Conservation (phyloP, 2,329 filamentous ascomycete genomes). For the Talaromyces islandicus region DNA sequence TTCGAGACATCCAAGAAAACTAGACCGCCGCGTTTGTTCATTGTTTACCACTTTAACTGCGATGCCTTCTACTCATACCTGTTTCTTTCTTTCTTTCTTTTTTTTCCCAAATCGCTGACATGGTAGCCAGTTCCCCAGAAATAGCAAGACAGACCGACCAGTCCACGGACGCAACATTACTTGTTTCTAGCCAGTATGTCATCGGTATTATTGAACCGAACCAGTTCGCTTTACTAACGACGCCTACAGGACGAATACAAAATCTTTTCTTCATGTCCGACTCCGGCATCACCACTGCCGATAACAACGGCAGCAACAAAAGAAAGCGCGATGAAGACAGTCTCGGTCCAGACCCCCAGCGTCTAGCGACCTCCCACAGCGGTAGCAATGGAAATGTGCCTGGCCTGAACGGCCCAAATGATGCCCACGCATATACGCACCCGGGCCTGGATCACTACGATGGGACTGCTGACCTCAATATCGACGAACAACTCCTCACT, state of each 20-base stretch:
- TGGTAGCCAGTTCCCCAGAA: neutral
- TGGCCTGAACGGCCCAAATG: constrained; percentile 17
- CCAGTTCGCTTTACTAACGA: neutral
- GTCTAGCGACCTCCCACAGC: constrained; percentile 29
- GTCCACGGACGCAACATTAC: neutral
- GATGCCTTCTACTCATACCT: neutral
- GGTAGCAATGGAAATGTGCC: constrained; percentile 34
- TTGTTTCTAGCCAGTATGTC: neutral
- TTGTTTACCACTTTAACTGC: neutral
- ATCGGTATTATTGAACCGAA: neutral
- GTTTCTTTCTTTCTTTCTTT: too few relatives aligned
- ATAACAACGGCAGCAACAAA: constrained; percentile 27
- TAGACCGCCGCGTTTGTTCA: neutral
- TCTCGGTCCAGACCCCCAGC: constrained; percentile 34
- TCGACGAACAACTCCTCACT: constrained; percentile 43
- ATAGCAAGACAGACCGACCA: neutral
- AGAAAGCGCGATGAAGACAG: constrained; percentile 38
- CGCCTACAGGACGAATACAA: neutral
- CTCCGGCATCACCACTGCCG: constrained; percentile 29
- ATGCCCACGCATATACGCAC: constrained; percentile 31
- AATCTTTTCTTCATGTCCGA: constrained; percentile 29
- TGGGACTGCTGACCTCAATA: constrained; percentile 28
- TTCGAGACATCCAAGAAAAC: neutral
- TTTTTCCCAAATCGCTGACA: neutral
- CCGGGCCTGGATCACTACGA: constrained; percentile 30